Base-by-base conservation (phyloP, 495 filamentous ascomycete species). In the Jackrogersella multiformis region DNA sequence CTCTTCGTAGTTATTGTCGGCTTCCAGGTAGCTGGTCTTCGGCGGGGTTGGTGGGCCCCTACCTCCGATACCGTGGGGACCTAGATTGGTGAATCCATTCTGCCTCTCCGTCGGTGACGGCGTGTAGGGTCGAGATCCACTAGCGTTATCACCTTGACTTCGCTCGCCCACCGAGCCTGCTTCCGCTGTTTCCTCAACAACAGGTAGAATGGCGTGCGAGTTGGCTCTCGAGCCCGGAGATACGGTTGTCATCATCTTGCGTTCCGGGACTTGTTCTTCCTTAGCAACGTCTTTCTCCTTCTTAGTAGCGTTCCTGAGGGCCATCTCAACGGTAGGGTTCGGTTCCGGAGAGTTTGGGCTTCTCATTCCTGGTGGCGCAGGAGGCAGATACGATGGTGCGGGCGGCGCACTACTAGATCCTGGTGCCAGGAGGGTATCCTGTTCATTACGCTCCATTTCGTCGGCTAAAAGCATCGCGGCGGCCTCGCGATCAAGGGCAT, bases 111-210 rank as follows among this genome's bases (percentile, higher is more conserved):
- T 75, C 67, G 66, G 76, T 69, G 75, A 78, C 16, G 80, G 78
- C 6, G 80, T 81, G 10, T 77, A 66, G 24, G 78, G 76, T 18
- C 78, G 75, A 48, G 77, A 70, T 55, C 82, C 86, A 53, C 78
- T 81, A 18, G 76, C 76, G 10, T 79, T 81, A 48, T 77, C 70
- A 20, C 74, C 77, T 9, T 71, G 74, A 46, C 76, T 82, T 26
- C 74, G 78, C 32, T 76, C 85, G 2, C 89, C 87, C 16, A 88
- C 87, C 56, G 90, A 94, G 3, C 84, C 86, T 15, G 86, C 90
- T 76, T 97, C 95, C 10, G 88, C 90, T 23, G 89, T 90, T 80
- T 99, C 95, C 56, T 97, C 93, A 6, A 99, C 92, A 48, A 97
- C 89, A 1, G 95, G 95, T n/a, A 99, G 77, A 21, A 91, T 79